phyloP scores from a whole-genome alignment of 495 filamentous ascomycete species.

The Stereocaulon alpinum region DNA sequence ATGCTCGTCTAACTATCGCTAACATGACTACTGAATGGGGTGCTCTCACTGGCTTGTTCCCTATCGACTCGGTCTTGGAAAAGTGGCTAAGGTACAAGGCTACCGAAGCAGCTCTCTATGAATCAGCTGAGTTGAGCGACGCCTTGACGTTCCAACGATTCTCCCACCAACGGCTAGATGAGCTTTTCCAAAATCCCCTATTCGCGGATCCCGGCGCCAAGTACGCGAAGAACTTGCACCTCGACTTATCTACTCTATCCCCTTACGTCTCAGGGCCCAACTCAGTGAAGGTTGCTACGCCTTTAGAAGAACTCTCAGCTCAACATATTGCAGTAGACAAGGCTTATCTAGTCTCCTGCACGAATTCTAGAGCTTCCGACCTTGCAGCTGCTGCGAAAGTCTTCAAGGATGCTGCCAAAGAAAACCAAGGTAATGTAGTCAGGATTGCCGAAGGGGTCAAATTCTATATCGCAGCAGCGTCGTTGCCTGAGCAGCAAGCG shows the following conservation, averaged over 20 bases:
- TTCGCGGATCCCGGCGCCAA: constrained; percentile 63
- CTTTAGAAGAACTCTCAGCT: constrained; percentile 60
- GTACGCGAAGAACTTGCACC: constrained; percentile 73
- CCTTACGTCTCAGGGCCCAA: constrained; percentile 88
- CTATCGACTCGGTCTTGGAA: constrained; percentile 63
- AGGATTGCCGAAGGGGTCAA: constrained; percentile 71
- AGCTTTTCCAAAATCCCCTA: constrained; percentile 56
- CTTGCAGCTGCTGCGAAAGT: constrained; percentile 74
- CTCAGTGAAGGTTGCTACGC: constrained; percentile 78
- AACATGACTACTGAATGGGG: constrained; percentile 99
- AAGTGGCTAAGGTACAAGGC: constrained; percentile 74
- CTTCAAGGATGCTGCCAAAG: constrained; percentile 64
- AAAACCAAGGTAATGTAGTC: constrained; percentile 42
- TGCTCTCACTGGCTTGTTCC: constrained; percentile 57
- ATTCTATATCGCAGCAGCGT: constrained; percentile 89
- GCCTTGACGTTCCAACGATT: constrained; percentile 38
- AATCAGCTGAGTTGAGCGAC: constrained; percentile 30
- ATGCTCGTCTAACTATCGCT: constrained; percentile 71
- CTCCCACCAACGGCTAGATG: constrained; percentile 58
- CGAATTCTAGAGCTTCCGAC: constrained; percentile 77
- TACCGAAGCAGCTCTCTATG: constrained; percentile 51
- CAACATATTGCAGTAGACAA: constrained; percentile 69
- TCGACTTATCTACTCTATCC: constrained; percentile 71
- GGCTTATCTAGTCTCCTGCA: constrained; percentile 87
- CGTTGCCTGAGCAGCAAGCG: constrained; percentile 61